These are phyloP conservation scores for Hortiboletus flavorubellus DNA, from an alignment of 768 basidiomycete species.

Conservation along the genomic window DNA sequence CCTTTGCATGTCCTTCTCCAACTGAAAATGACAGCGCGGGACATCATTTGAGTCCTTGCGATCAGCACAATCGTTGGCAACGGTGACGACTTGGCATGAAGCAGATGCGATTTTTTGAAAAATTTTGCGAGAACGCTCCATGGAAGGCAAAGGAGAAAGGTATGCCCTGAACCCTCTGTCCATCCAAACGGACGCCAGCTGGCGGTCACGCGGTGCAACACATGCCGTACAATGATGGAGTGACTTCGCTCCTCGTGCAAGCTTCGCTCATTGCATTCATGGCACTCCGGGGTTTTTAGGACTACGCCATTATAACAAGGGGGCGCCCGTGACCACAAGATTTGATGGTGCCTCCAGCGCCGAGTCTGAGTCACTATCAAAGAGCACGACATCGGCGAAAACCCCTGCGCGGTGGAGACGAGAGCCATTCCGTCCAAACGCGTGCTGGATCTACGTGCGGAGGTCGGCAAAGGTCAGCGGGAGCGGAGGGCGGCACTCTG, in stretches of 20 bases:
- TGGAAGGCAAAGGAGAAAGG: background rate
- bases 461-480: conserved; percentile 33
- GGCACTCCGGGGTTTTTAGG: no score
- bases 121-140: conserved; percentile 6
- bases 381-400: conserved; percentile 20
- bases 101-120: background rate
- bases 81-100: background rate
- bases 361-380: conserved; percentile 7
- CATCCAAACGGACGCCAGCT: no score
- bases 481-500: conserved; percentile 22
- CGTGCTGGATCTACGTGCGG: conserved; percentile 27
- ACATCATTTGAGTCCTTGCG: background rate
- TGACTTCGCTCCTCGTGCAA: no score
- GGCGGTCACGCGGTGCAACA: no score
- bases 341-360: conserved; percentile 19
- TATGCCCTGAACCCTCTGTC: no score
- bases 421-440: conserved; percentile 31
- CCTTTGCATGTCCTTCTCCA: conserved; percentile 5
- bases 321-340: conserved; percentile 17
- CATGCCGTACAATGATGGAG: no score
- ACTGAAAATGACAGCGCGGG: background rate
- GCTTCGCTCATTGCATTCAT: no score
- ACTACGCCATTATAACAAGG: no score
- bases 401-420: conserved; percentile 25
- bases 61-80: background rate